phyloP scores from a whole-genome alignment of 1,284 basidiomycete genomes.

The Blastosporella zonata region DNA sequence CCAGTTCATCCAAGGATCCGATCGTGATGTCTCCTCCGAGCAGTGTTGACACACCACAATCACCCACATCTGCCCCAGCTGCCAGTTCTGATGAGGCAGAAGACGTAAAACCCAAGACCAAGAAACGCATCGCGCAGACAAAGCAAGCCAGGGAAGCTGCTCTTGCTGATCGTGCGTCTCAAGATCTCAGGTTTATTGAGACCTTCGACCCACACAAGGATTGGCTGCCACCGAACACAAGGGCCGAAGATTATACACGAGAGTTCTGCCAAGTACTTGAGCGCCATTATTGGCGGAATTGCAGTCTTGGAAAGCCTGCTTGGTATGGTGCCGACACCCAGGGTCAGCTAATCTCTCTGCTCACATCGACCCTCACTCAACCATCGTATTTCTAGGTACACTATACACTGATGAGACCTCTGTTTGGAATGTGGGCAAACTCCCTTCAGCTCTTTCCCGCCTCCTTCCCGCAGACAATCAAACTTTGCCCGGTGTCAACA shows the following conservation, averaged over 20 bases:
- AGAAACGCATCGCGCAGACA: slow-evolving; percentile 41
- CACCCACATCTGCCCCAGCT: slow-evolving; percentile 17
- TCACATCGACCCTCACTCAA: slow-evolving; percentile 3
- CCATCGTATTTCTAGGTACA: slow-evolving; percentile 51
- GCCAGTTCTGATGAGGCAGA: slow-evolving; percentile 26
- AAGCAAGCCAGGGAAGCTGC: slow-evolving; percentile 52
- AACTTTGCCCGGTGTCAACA: slow-evolving; percentile 91
- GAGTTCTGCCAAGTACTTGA: slow-evolving; percentile 89
- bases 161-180: slow-evolving; percentile 48
- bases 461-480: slow-evolving; percentile 67
- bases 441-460: slow-evolving; percentile 85
- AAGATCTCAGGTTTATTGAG: slow-evolving; percentile 65
- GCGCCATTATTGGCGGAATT: slow-evolving; percentile 89
- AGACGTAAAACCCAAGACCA: slow-evolving; percentile 36
- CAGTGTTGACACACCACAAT: slow-evolving; percentile 28
- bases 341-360: slow-evolving; percentile 44
- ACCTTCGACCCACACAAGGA: slow-evolving; percentile 65
- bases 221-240: slow-evolving; percentile 78
- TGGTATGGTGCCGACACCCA: slow-evolving; percentile 98
- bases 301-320: slow-evolving; percentile 82
- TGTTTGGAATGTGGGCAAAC: slow-evolving; percentile 90
- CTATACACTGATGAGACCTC: slow-evolving; percentile 82
- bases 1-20: slow-evolving; percentile 17
- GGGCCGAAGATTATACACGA: slow-evolving; percentile 72
- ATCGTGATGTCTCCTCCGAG: slow-evolving; percentile 33